These are phyloP conservation scores for Phytophthora idaei DNA, from an alignment of 352 stramenopile genomes.

Conservation along the genomic window DNA sequence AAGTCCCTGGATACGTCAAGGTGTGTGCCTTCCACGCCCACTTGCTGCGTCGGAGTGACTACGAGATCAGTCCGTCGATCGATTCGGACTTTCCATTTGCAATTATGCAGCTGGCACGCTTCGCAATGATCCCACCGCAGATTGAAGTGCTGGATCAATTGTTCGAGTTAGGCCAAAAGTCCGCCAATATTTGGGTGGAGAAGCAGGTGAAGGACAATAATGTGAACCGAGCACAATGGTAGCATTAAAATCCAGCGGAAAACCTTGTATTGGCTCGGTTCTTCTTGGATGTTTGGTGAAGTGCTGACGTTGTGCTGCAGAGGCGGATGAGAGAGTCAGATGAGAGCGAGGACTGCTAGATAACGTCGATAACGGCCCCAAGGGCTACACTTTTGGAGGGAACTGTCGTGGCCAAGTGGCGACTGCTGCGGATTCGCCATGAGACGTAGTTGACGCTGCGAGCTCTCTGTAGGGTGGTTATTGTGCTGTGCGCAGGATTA, in stretches of 20 bases:
- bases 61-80: constrained; percentile 79
- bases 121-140: constrained; percentile 63
- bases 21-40: constrained; percentile 73
- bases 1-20: constrained; percentile 67
- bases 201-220: constrained; percentile 23
- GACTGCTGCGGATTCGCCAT: no score
- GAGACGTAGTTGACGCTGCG: no score
- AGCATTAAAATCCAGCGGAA: constrained; percentile 19
- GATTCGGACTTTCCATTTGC: constrained; percentile 62
- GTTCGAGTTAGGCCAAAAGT: constrained; percentile 60
- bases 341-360: no score
- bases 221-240: constrained; percentile 9
- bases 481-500: no score
- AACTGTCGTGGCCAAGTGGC: no score
- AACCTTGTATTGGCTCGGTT: neutral
- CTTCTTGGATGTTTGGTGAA: neutral
- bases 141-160: constrained; percentile 66
- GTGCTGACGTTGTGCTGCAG: no score
- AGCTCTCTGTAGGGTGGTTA: no score
- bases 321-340: no score
- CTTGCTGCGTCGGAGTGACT: constrained; percentile 60
- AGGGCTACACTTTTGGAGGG: no score
- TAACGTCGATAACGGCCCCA: no score
- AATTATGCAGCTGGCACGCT: constrained; percentile 61
- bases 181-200: constrained; percentile 55